Percentiles rank a stretch among this genome's conserved stretches.
These are phyloP conservation scores for Ascomycota sp. DNA, from an alignment of 2,329 filamentous ascomycete species.

Conservation along the genomic window DNA sequence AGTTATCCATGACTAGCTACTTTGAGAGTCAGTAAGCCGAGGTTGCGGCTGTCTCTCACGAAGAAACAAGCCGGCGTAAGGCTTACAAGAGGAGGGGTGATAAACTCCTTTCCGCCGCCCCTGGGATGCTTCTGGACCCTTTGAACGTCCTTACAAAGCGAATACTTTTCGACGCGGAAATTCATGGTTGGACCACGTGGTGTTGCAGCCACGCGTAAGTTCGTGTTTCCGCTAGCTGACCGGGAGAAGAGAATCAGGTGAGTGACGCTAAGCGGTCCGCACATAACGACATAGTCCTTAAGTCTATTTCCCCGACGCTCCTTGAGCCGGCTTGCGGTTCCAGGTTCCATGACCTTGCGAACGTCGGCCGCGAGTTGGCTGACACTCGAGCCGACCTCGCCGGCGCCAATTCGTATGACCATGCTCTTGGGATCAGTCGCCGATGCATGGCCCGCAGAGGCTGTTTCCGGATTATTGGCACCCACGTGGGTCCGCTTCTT, in stretches of 20 bases:
- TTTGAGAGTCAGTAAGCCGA: no score
- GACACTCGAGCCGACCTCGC: slow-evolving; percentile 76
- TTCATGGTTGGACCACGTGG: slow-evolving; percentile 81
- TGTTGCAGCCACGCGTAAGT: slow-evolving; percentile 66
- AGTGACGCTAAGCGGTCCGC: slow-evolving; percentile 75
- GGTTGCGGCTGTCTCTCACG: no score
- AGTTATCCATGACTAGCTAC: slow-evolving; percentile 94
- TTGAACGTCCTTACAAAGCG: slow-evolving; percentile 73
- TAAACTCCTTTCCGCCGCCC: slow-evolving; percentile 64
- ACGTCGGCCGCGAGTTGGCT: slow-evolving; percentile 84
- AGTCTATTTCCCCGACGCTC: slow-evolving; percentile 74
- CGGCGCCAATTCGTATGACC: slow-evolving; percentile 91
- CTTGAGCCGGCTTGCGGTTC: slow-evolving; percentile 71
- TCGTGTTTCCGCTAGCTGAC: slow-evolving; percentile 75
- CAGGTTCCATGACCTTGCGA: slow-evolving; percentile 82
- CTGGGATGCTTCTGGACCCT: slow-evolving; percentile 64
- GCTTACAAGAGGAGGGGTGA: slow-evolving; percentile 56
- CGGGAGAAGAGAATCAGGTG: slow-evolving; percentile 86
- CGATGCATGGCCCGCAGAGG: slow-evolving; percentile 35
- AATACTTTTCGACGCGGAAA: slow-evolving; percentile 88
- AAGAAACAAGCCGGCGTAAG: no score
- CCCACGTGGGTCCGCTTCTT: slow-evolving; percentile 79
- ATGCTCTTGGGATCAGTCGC: slow-evolving; percentile 72
- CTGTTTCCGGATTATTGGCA: slow-evolving; percentile 34
- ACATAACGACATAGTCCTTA: slow-evolving; percentile 87